Base-by-base conservation (phyloP, 805 yeast genomes). In the Pichia manshurica region DNA sequence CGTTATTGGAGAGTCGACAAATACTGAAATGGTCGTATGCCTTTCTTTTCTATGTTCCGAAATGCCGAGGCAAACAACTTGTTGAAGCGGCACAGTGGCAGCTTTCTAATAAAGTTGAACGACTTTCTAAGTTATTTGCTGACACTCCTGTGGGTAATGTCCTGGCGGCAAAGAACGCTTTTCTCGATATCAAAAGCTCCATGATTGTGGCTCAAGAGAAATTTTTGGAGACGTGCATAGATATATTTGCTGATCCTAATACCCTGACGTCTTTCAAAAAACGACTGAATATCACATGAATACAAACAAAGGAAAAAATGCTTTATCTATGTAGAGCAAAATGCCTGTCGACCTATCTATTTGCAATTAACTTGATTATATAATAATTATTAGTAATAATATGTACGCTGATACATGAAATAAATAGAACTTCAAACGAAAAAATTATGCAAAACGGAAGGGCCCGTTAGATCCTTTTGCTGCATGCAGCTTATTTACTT, bases 1-100 rank as follows among this genome's bases (percentile, higher is more conserved):
- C 77, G 2, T 66, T 91, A 47, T 70, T 81, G 28, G 74, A 73
- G 48, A 86, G 95, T 7, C 72, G 98, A 49, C 78, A 80, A 38
- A 78, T 87, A 1, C 70, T 93, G 45, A 86, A 88, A 69, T 93
- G 98, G 97, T 80, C 96, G 0, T 90, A 87, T 65, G 89, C 87
- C 2, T 77, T 88, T 56, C 81, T 87, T 12, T 91, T 68, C 59
- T 87, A 81, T 61, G 69, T 88, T 31, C 73, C 71, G 35, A 42
- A 47, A 15, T 63, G 68, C 28, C 73, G 80, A 49, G 74, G 75
- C 47, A 76, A 82, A 9, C 71, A 73, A 33, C 74, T 87, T 6
- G 78, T 88, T 56, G 95, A 87, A 57, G 56, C 51, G 22, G 49
- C 48, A 15, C 65, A 59, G 32, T 53, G 53, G 44, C 43, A 56